phyloP scores from a whole-genome alignment of 1,139 yeast genomes.

The Geotrichum cucujoidarum region DNA sequence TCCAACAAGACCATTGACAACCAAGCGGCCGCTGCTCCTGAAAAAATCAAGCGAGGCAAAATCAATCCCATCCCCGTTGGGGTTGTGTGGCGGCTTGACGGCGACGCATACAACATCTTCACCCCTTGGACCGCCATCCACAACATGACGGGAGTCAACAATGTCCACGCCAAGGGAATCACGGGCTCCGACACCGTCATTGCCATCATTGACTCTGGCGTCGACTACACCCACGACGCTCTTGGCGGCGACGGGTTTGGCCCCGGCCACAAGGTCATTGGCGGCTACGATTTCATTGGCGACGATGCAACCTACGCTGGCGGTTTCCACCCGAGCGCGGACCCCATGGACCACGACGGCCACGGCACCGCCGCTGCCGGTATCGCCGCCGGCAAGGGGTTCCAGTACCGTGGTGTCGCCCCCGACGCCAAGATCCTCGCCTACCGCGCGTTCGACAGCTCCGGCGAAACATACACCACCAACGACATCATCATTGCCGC shows the following conservation, averaged over 20 bases:
- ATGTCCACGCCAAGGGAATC: constrained; percentile 22
- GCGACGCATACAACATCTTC: too few relatives aligned
- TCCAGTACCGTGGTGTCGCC: constrained; percentile 50
- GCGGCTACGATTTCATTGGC: constrained; percentile 22
- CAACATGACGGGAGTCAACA: constrained; percentile 21
- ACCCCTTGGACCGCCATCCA: constrained; percentile 20
- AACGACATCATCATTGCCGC: constrained; percentile 23
- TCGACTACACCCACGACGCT: constrained; percentile 21
- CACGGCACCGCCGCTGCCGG: constrained; percentile 67
- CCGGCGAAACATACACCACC: constrained; percentile 12
- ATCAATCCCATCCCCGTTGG: not conserved
- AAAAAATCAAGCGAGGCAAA: not conserved
- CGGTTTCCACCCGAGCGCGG: constrained; percentile 14
- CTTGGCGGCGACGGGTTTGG: constrained; percentile 25
- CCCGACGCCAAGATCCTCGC: constrained; percentile 25
- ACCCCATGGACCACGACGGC: constrained; percentile 35
- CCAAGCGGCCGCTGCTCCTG: not conserved
- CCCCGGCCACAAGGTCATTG: constrained; percentile 19
- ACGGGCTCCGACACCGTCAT: constrained; percentile 22
- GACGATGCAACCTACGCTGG: constrained; percentile 8
- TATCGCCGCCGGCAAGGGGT: constrained; percentile 42
- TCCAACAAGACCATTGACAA: not conserved
- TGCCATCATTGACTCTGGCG: constrained; percentile 26
- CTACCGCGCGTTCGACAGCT: constrained; percentile 23
- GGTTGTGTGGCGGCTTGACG: too few relatives aligned